A percentile compares a stretch with the other conserved stretches of the same genome.
phyloP scores from a whole-genome alignment of 352 stramenopile species.

The Globisporangium polare region DNA sequence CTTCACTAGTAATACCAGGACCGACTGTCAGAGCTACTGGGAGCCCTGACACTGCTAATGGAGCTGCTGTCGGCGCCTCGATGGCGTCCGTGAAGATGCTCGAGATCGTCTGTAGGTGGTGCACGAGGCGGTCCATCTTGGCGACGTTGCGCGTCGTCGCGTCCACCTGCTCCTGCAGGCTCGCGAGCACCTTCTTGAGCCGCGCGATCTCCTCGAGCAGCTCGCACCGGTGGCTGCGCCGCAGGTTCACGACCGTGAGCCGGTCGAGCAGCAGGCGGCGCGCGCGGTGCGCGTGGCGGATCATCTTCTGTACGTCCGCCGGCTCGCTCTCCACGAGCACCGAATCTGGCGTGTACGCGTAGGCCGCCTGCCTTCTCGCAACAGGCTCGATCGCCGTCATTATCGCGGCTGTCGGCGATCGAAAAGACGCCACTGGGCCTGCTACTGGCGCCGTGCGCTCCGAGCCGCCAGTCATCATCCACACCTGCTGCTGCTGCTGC shows the following conservation, averaged over 20 bases:
- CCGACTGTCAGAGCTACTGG: background rate
- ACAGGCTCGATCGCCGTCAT: background rate
- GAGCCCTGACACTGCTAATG: background rate
- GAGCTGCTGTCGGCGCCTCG: background rate
- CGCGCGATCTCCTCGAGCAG: constrained; percentile 34
- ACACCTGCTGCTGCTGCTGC: background rate
- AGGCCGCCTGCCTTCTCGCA: too few relatives aligned
- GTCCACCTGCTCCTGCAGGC: constrained; percentile 33
- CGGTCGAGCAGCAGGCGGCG: constrained; percentile 21
- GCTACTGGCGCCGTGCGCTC: background rate
- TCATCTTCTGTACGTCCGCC: constrained; percentile 7
- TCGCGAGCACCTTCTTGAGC: constrained; percentile 24
- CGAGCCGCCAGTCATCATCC: background rate
- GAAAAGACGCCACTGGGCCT: background rate
- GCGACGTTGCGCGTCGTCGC: constrained; percentile 31
- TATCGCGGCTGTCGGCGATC: too few relatives aligned
- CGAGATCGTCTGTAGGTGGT: constrained; percentile 26
- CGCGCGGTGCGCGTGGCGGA: constrained; percentile 20
- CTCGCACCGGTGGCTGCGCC: constrained; percentile 22
- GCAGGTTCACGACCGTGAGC: constrained; percentile 19
- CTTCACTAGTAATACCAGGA: background rate
- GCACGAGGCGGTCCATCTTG: constrained; percentile 29
- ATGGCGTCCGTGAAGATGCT: constrained; percentile 17
- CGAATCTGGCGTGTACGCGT: too few relatives aligned
- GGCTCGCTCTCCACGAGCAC: background rate